phyloP scores from a whole-genome alignment of 2,329 filamentous ascomycete genomes.

The Cladosporium colombiae region DNA sequence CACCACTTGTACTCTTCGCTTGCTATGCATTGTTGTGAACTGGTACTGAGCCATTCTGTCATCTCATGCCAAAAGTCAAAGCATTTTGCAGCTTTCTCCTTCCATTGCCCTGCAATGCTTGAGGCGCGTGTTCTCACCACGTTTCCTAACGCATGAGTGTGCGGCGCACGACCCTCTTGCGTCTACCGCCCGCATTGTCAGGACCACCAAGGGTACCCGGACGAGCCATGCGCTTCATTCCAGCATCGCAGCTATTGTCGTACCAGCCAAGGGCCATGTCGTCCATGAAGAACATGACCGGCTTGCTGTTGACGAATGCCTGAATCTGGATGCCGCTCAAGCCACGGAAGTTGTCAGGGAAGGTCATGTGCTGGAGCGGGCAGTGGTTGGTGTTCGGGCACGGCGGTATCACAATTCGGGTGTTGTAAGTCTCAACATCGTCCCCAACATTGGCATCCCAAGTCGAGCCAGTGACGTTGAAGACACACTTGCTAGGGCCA shows the following conservation, averaged over 20 bases:
- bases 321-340: slow-evolving; percentile 53
- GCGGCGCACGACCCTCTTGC: slow-evolving; percentile 13
- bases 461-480: slow-evolving; percentile 50
- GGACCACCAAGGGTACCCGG: slow-evolving; percentile 5
- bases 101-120: slow-evolving; percentile 3
- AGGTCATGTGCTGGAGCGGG: slow-evolving; percentile 45
- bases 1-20: background rate
- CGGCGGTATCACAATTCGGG: slow-evolving; percentile 44
- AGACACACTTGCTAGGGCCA: slow-evolving; percentile 41
- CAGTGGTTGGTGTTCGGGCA: slow-evolving; percentile 45
- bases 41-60: background rate
- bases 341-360: slow-evolving; percentile 43
- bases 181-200: background rate
- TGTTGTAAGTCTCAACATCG: slow-evolving; percentile 38
- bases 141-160: slow-evolving; percentile 20
- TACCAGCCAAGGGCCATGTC: slow-evolving; percentile 51
- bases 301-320: slow-evolving; percentile 42
- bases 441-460: slow-evolving; percentile 41
- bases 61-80: background rate
- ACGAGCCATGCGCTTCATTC: slow-evolving; percentile 34
- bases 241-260: slow-evolving; percentile 53
- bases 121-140: slow-evolving; percentile 1
- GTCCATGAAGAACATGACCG: slow-evolving; percentile 51
- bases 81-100: background rate
- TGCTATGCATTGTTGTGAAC: background rate